Evolutionary conservation across 2,329 filamentous ascomycete species (phyloP).

Genomic region (Neonectria magnoliae): DNA sequence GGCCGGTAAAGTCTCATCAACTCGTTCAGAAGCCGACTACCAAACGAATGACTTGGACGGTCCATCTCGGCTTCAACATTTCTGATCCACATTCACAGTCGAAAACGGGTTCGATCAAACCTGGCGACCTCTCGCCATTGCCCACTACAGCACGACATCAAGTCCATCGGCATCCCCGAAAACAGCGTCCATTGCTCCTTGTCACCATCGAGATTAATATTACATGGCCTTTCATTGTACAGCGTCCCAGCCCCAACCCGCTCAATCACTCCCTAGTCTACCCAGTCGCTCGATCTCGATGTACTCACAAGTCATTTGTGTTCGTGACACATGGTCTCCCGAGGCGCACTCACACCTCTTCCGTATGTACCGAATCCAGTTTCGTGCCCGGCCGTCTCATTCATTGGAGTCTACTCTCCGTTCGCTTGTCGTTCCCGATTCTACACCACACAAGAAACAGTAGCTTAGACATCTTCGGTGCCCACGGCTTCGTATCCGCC

Average conservation of each 20-base stretch:
- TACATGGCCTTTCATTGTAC: constrained; percentile 37
- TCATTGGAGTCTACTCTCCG: constrained; percentile 22
- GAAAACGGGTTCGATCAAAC: background rate
- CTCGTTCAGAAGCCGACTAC: no score
- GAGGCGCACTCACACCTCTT: constrained; percentile 19
- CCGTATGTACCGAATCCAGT: constrained; percentile 32
- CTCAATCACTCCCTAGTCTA: constrained; percentile 19
- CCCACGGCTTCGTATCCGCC: constrained; percentile 72
- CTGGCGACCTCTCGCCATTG: background rate
- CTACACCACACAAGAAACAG: background rate
- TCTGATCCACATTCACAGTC: background rate
- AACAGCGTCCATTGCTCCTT: constrained; percentile 21
- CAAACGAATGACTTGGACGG: no score
- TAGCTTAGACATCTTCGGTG: constrained; percentile 58
- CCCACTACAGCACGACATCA: background rate
- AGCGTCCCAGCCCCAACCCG: constrained; percentile 15
- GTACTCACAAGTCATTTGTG: constrained; percentile 26
- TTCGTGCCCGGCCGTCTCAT: constrained; percentile 31
- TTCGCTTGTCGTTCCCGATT: constrained; percentile 6
- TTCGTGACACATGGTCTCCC: constrained; percentile 32
- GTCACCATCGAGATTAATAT: constrained; percentile 34
- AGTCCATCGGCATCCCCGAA: background rate
- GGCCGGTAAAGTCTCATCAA: no score
- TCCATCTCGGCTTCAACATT: background rate
- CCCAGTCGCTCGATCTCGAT: constrained; percentile 27